Percentiles rank a stretch among this genome's conserved stretches.
phyloP scores from a whole-genome alignment of 2,329 filamentous ascomycete genomes.

The Claviceps sp. region DNA sequence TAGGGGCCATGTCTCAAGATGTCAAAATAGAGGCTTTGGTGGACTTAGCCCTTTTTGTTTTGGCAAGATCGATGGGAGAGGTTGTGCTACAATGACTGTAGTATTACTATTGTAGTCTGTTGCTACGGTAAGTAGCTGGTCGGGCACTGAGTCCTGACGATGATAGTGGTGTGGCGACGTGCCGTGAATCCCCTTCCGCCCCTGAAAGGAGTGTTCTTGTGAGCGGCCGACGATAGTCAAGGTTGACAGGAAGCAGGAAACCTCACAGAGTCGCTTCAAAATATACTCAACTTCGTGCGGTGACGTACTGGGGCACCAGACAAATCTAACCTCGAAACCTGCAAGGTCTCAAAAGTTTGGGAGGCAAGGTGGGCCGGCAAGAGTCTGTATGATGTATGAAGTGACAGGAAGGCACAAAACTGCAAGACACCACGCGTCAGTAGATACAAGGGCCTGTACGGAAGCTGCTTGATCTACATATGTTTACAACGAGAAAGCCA shows the following conservation, averaged over 20 bases:
- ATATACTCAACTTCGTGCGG: neutral
- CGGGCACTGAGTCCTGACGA: neutral
- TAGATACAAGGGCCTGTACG: neutral
- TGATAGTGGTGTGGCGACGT: neutral
- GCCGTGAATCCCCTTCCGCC: neutral
- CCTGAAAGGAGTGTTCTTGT: neutral
- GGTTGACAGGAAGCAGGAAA: neutral
- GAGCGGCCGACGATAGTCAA: neutral
- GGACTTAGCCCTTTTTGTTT: neutral
- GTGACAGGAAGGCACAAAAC: neutral
- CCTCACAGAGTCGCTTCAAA: neutral
- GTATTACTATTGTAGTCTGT: neutral
- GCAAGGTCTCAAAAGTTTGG: neutral
- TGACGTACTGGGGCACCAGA: neutral
- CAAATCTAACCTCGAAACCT: neutral
- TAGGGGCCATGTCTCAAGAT: conserved; percentile 4
- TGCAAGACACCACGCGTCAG: neutral
- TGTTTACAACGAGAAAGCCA: neutral
- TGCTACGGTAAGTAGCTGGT: neutral
- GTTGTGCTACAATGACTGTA: neutral
- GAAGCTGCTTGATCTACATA: neutral
- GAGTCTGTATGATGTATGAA: neutral
- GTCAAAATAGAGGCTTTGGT: neutral
- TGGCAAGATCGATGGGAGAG: neutral
- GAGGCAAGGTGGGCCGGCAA: neutral